Conservation (phyloP, 352 stramenopile genomes). For the Phytophthora idaei region DNA sequence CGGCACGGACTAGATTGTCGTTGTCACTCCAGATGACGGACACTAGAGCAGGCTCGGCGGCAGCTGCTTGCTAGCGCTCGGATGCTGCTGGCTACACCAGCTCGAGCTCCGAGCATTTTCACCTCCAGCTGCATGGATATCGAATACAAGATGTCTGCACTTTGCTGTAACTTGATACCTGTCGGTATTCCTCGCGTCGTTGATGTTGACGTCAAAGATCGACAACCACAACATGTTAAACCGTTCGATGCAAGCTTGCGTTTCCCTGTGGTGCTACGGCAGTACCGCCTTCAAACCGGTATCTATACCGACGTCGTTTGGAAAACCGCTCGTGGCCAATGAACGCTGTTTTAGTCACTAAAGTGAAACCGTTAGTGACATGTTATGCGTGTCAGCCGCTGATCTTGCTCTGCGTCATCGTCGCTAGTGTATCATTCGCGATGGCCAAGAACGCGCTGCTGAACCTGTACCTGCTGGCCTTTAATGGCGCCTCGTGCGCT, state of each 20-base stretch:
- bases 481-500: slow-evolving; percentile 69
- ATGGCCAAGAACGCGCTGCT: slow-evolving; percentile 77
- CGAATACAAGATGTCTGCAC: slow-evolving; percentile 24
- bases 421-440: slow-evolving; percentile 20
- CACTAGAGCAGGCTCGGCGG: slow-evolving; percentile 19
- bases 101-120: slow-evolving; percentile 4
- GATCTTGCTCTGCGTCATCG: slow-evolving; percentile 26
- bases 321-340: slow-evolving; percentile 21
- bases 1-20: slow-evolving; percentile 63
- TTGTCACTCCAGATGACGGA: slow-evolving; percentile 17
- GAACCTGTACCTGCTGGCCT: slow-evolving; percentile 76
- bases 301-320: background rate
- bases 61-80: slow-evolving; percentile 21
- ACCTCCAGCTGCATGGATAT: slow-evolving; percentile 33
- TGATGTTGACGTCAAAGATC: slow-evolving; percentile 6
- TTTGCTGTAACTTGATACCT: slow-evolving; percentile 10
- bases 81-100: background rate
- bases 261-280: slow-evolving; percentile 4
- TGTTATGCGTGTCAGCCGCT: slow-evolving; percentile 19
- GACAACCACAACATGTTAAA: slow-evolving; percentile 3
- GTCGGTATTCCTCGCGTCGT: background rate
- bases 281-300: slow-evolving; percentile 14
- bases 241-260: slow-evolving; percentile 2
- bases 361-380: slow-evolving; percentile 1
- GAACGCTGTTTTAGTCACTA: slow-evolving; percentile 4